phyloP scores from a whole-genome alignment of 495 filamentous ascomycete species.

The Penicillium subrubescens region DNA sequence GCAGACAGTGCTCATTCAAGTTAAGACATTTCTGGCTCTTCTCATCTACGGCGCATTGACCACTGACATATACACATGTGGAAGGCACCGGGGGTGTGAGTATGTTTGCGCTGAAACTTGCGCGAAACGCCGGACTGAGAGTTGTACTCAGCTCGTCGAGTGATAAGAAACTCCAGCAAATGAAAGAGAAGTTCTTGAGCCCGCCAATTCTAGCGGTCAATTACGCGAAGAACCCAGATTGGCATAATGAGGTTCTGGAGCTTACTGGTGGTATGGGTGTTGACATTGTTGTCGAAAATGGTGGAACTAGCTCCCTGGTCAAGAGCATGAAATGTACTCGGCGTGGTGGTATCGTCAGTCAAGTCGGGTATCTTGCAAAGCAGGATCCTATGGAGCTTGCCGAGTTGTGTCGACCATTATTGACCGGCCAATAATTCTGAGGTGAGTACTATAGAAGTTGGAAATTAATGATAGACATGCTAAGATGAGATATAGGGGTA shows the following conservation, averaged over 20 bases:
- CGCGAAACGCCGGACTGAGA: no score
- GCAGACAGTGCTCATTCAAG: no score
- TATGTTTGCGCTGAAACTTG: no score
- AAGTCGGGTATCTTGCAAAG: not conserved
- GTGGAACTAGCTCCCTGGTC: not conserved
- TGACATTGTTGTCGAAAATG: not conserved
- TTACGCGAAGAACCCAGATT: not conserved
- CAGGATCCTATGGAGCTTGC: not conserved
- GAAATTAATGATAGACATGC: not conserved
- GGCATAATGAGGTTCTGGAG: not conserved
- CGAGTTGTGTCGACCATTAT: not conserved
- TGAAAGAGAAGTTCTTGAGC: not conserved
- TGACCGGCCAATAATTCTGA: not conserved
- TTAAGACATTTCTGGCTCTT: no score
- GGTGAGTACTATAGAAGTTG: not conserved
- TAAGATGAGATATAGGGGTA: not conserved
- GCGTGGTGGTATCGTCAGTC: not conserved
- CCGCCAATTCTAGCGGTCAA: not conserved
- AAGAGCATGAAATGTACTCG: not conserved
- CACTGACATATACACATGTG: no score
- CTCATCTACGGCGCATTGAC: no score
- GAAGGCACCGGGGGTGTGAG: no score
- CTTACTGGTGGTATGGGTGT: not conserved
- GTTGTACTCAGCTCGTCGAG: no score
- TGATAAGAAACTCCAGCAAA: not conserved